These are phyloP conservation scores for Tripterygium wilfordii DNA, from an alignment of 177 flowering plant genomes.

Conservation along the genomic window DNA sequence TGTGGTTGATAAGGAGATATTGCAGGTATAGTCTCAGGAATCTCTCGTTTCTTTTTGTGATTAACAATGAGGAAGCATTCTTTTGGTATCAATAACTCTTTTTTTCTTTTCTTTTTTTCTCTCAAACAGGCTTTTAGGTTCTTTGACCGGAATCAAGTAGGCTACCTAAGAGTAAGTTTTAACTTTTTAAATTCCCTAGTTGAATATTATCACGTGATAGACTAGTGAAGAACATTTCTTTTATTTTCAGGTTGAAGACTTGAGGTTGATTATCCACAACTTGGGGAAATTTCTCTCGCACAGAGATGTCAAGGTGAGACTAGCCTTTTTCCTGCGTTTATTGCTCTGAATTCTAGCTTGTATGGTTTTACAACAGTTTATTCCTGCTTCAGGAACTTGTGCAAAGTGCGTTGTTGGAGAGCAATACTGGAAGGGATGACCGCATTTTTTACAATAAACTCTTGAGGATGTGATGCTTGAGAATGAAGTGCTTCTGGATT, in stretches of 20 bases:
- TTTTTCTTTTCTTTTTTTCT: background rate
- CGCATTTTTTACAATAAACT: conserved; percentile 79
- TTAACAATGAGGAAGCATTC: no score
- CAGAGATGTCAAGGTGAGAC: conserved; percentile 88
- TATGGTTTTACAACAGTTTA: background rate
- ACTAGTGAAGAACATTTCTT: background rate
- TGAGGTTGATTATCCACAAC: conserved; percentile 77
- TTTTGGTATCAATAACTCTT: background rate
- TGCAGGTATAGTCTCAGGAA: conserved; percentile 44
- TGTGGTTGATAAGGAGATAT: conserved; percentile 57
- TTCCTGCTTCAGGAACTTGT: conserved; percentile 73
- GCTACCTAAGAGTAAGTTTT: conserved; percentile 65
- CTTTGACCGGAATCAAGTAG: conserved; percentile 82
- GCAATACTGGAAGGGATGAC: conserved; percentile 87
- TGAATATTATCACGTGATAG: background rate
- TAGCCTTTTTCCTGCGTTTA: background rate
- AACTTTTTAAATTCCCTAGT: background rate
- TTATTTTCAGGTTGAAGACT: conserved; percentile 81
- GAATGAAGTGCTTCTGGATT: no score
- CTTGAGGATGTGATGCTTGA: conserved; percentile 39
- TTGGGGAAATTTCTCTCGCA: conserved; percentile 82
- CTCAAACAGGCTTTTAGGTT: conserved; percentile 85
- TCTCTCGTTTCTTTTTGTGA: background rate
- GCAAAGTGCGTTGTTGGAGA: conserved; percentile 83
- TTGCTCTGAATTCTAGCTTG: background rate